Percentiles rank a stretch among this genome's conserved stretches.
These are phyloP conservation scores for Articulospora tetracladia DNA, from an alignment of 495 filamentous ascomycete genomes.

Conservation along the genomic window DNA sequence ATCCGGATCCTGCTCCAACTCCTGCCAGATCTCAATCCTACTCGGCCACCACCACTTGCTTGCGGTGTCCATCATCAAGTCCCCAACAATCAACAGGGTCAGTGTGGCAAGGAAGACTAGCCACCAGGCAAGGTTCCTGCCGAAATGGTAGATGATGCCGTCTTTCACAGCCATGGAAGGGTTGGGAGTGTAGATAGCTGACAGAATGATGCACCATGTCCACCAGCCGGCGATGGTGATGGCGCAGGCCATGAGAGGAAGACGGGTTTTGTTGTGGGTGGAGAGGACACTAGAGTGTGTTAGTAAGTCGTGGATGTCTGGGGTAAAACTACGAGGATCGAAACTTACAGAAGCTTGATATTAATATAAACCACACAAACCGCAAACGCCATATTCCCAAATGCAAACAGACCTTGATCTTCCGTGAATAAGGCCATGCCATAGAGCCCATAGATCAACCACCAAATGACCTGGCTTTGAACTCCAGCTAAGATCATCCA, in stretches of 20 bases:
- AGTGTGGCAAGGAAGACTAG: conserved; percentile 61
- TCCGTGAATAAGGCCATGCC: conserved; percentile 56
- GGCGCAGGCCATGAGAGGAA: conserved; percentile 58
- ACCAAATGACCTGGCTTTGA: conserved; percentile 76
- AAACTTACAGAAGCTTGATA: conserved; percentile 68
- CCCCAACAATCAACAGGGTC: conserved; percentile 59
- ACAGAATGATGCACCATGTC: conserved; percentile 79
- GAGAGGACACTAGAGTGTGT: conserved; percentile 56
- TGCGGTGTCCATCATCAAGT: conserved; percentile 57
- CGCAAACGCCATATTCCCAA: conserved; percentile 74
- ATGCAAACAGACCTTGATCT: conserved; percentile 69
- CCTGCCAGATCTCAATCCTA: conserved; percentile 75
- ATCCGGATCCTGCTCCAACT: conserved; percentile 56
- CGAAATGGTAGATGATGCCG: conserved; percentile 66
- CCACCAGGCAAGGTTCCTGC: conserved; percentile 77
- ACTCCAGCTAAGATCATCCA: conserved; percentile 76
- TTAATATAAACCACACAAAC: conserved; percentile 75
- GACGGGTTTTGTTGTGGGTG: conserved; percentile 74
- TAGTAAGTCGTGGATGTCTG: background rate
- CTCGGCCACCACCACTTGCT: conserved; percentile 62
- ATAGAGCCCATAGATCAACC: conserved; percentile 67
- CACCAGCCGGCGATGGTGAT: conserved; percentile 75
- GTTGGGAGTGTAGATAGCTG: conserved; percentile 49
- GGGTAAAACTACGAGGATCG: background rate
- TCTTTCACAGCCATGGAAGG: conserved; percentile 61